A percentile compares a stretch with the other conserved stretches of the same genome.
phyloP scores from a whole-genome alignment of 2,329 filamentous ascomycete species.

The Volutella citrinella region DNA sequence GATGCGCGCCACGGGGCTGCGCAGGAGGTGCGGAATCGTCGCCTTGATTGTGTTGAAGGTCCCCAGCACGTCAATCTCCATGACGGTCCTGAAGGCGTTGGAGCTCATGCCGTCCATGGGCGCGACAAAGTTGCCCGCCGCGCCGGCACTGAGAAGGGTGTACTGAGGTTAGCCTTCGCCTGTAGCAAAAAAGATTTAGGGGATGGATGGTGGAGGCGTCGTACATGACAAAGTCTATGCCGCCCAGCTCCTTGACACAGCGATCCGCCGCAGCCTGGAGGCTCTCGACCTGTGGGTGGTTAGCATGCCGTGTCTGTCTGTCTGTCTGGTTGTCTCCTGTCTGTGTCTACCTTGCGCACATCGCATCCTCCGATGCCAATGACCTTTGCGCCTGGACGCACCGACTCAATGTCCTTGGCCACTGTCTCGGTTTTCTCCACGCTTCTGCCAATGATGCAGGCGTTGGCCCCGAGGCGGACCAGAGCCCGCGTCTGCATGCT shows the following conservation, averaged over 20 bases:
- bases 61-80: slow-evolving; percentile 93
- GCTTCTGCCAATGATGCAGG: slow-evolving; percentile 90
- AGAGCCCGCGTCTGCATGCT: slow-evolving; percentile 89
- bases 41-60: slow-evolving; percentile 96
- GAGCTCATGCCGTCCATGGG: slow-evolving; percentile 76
- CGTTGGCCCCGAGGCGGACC: slow-evolving; percentile 86
- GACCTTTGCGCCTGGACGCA: slow-evolving; percentile 75
- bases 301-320: not conserved
- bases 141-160: slow-evolving; percentile 66
- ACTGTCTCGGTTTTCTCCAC: slow-evolving; percentile 79
- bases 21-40: slow-evolving; percentile 75
- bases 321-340: not conserved
- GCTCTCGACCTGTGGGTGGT: slow-evolving; percentile 25
- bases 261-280: slow-evolving; percentile 67
- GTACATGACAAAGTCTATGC: slow-evolving; percentile 90
- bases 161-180: no score
- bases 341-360: slow-evolving; percentile 61
- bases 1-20: slow-evolving; percentile 76
- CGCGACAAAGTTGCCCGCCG: slow-evolving; percentile 92
- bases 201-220: no score
- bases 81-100: slow-evolving; percentile 93
- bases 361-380: slow-evolving; percentile 79
- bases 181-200: no score
- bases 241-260: slow-evolving; percentile 79
- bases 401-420: slow-evolving; percentile 79